A percentile compares a stretch with the other conserved stretches of the same genome.
These are phyloP conservation scores for Firmiana major DNA, from an alignment of 345 rosid species.

Conservation along the genomic window DNA sequence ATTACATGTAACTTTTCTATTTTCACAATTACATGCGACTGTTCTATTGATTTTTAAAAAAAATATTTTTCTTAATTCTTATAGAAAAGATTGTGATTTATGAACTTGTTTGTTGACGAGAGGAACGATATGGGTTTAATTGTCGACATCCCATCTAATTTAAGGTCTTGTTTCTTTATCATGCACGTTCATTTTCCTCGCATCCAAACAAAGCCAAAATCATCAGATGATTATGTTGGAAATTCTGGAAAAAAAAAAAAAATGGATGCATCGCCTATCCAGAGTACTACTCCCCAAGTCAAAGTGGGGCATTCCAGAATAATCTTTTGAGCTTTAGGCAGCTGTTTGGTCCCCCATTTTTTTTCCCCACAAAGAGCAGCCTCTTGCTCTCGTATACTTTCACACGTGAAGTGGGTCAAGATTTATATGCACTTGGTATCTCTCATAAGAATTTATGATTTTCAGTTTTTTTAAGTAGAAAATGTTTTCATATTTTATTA, in stretches of 20 bases:
- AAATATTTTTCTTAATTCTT: not conserved
- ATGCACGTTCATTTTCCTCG: not conserved
- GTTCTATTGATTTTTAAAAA: not conserved
- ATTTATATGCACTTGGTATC: not conserved
- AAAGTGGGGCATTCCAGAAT: slow-evolving; percentile 12
- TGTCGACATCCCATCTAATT: slow-evolving; percentile 1
- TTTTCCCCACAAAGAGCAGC: not conserved
- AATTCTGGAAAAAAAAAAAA: not conserved
- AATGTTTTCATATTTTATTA: no score
- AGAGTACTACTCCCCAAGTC: slow-evolving; percentile 5
- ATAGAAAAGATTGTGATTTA: not conserved
- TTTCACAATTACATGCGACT: not conserved
- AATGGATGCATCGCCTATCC: not conserved
- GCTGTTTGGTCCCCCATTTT: not conserved
- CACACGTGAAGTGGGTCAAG: slow-evolving; percentile 7
- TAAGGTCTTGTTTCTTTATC: not conserved
- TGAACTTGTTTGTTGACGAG: not conserved
- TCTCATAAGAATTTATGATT: not conserved
- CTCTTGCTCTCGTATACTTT: not conserved
- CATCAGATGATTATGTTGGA: slow-evolving; percentile 4
- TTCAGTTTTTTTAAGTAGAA: no score
- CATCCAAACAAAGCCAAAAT: slow-evolving; percentile 18
- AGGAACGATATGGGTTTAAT: not conserved
- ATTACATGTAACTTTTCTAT: not conserved
- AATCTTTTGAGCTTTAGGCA: slow-evolving; percentile 4